Percentiles rank a stretch among this genome's conserved stretches.
Conservation (phyloP, 1,284 basidiomycete genomes). For the Coniferiporia sulphurascens region DNA sequence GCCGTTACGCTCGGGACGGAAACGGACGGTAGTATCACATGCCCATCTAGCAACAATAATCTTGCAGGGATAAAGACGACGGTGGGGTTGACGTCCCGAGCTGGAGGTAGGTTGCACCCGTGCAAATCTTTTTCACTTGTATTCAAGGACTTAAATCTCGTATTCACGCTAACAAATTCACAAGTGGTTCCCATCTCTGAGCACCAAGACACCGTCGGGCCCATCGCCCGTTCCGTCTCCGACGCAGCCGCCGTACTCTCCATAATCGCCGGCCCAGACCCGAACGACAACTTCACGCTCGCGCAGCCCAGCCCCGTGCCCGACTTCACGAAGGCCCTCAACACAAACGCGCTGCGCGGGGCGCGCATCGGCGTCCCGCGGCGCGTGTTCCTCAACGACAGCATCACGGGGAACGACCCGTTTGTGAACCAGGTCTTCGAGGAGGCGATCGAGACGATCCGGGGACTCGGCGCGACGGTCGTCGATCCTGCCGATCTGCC, state of each 20-base stretch:
- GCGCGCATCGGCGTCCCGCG: constrained; percentile 57
- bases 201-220: constrained; percentile 63
- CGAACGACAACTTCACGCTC: constrained; percentile 57
- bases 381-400: constrained; percentile 40
- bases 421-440: constrained; percentile 45
- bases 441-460: constrained; percentile 42
- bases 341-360: constrained; percentile 44
- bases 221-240: constrained; percentile 51
- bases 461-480: constrained; percentile 50
- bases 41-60: constrained; percentile 48
- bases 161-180: background rate
- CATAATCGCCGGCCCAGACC: constrained; percentile 55
- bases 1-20: constrained; percentile 59
- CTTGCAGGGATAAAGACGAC: constrained; percentile 58
- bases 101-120: constrained; percentile 39
- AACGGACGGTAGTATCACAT: constrained; percentile 61
- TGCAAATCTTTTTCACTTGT: background rate
- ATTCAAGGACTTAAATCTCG: background rate
- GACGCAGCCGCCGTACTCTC: constrained; percentile 58
- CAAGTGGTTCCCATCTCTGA: constrained; percentile 56
- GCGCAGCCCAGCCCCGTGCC: constrained; percentile 50
- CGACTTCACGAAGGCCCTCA: constrained; percentile 50
- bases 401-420: constrained; percentile 38
- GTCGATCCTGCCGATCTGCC: constrained; percentile 61
- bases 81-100: constrained; percentile 57